Evolutionary conservation across 1,284 basidiomycete species (phyloP), one percentile per base, ranked within the genome.

Genomic region (Anthracocystis setariae): DNA sequence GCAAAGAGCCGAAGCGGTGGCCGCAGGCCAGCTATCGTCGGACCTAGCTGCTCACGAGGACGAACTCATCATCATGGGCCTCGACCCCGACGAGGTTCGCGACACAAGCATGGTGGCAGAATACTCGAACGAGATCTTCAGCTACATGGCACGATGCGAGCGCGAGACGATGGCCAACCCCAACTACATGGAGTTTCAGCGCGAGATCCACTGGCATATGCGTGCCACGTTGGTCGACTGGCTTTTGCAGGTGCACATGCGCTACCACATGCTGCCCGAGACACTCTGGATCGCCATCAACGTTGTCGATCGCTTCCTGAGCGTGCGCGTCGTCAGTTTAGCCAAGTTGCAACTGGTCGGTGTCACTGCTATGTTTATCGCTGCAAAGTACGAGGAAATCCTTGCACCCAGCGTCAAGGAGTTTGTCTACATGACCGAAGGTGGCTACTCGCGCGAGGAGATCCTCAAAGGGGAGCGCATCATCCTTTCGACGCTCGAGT

Each of bases 31-130:
- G 46, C 63, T 82, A 20, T 55, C 65, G 5, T 50, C 73, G 4
- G 73, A 76, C n/a, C 40, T 75, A 21, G 81, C 78, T 1, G 80
- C 77, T 4, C 74, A 76, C 48, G 81, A 82, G 35, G 79, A 82
- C 38, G 76, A 78, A 49, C 70, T 81, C 43, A 74, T 74, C 50
- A 48, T 61, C 35, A 78, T 82, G 73, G 81, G 81, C 3, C 70
- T 82, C 35, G 81, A 82, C 43, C 74, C 78, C 1, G 81, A 82
- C 23, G 94, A 97, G 80, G 87, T 90, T 80, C 89, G 89, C 74
- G 96, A 99, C 84, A 91, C 91, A 24, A 93, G 92, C 10, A 97
- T 99, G 95, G 94, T 96, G 21, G 93, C 94, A 45, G 96, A 99
- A 84, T 99, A 99, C 82, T 88, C 94, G 24, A 92, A 94, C 27